These are phyloP conservation scores for Eimeria sp. DNA, from an alignment of 169 alveolate genomes.

Conservation along the genomic window DNA sequence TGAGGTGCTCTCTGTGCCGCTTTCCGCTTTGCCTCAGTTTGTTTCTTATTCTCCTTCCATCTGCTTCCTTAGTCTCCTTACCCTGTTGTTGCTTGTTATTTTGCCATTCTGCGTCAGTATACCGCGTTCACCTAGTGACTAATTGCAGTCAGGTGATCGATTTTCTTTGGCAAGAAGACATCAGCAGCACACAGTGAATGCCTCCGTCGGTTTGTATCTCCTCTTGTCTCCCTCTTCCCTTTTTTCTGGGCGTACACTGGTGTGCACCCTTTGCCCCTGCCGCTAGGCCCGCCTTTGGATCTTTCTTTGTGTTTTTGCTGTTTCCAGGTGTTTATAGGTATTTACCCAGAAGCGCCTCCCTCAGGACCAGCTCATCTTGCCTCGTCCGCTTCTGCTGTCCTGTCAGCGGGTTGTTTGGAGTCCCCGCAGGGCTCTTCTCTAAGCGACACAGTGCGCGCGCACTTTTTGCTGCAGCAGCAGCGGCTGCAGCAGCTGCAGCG, in stretches of 20 bases:
- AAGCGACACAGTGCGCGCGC: constrained; percentile 27
- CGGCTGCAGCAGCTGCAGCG: constrained; percentile 68
- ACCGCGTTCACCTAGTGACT: background rate
- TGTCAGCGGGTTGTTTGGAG: background rate
- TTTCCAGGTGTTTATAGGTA: constrained; percentile 6
- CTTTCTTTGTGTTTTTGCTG: background rate
- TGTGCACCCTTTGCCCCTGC: background rate
- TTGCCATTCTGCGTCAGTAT: background rate
- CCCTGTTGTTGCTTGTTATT: background rate
- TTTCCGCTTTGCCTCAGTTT: background rate
- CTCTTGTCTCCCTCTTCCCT: background rate
- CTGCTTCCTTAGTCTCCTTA: too few relatives aligned
- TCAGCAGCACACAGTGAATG: background rate
- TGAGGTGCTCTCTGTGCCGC: background rate
- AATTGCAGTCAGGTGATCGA: background rate
- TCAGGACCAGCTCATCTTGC: constrained; percentile 7
- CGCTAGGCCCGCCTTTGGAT: background rate
- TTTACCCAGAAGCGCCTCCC: background rate
- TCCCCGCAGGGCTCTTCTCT: background rate
- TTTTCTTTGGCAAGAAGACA: background rate
- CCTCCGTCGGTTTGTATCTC: background rate
- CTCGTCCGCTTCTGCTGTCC: background rate
- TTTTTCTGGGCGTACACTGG: background rate
- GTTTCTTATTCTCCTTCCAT: background rate
- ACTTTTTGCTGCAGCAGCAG: constrained; percentile 50